Evolutionary conservation across 768 basidiomycete species (phyloP), one percentile per base, ranked within the genome.

Genomic region (Agrocybe praecox): DNA sequence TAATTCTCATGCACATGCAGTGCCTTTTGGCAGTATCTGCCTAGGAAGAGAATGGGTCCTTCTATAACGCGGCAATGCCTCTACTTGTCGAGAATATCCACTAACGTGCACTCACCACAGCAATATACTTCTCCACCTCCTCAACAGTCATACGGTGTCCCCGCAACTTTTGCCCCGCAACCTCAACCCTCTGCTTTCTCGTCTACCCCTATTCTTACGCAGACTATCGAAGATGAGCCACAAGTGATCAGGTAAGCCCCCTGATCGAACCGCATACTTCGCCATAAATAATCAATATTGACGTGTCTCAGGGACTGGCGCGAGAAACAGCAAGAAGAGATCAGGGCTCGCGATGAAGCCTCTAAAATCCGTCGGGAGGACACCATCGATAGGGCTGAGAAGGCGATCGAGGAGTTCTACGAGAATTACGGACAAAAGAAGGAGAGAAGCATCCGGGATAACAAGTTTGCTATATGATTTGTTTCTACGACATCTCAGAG

Each of bases 401-500:
- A 85, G 60, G 79, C 89, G 42, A 94, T 96, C 60, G 94, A 96
- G 73, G 86, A 90, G 61, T 96, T 95, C 70, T 96, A 96, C 66
- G 90, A 92, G 67, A 83, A 89, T 49, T 94, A 98, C 69, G 83
- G 92, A 33, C 79, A 80, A 57, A 91, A 92, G 79, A 96, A 96
- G 75, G 92, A 95, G 76, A 84, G 84, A 69, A 87, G 87, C 62
- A 97, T 99, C 64, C 80, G 90, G 46, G 89, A 96, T 72, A 99
- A 98, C 83, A 98, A 99, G 96, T 97, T 58, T 51, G 60, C 53
- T 17, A 29, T 52, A 33, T 22, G 53, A 56, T 23, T 36, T 34
- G 52, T 42, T 21, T 18, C 29, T 49, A 17, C n/a, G 52, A 21
- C 32, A 40, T 8, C 29, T 53, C 42, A 44, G 40, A 45, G 40